Base-by-base conservation (phyloP, 2,329 filamentous ascomycete species). In the Pyrenophora tritici-repentis region DNA sequence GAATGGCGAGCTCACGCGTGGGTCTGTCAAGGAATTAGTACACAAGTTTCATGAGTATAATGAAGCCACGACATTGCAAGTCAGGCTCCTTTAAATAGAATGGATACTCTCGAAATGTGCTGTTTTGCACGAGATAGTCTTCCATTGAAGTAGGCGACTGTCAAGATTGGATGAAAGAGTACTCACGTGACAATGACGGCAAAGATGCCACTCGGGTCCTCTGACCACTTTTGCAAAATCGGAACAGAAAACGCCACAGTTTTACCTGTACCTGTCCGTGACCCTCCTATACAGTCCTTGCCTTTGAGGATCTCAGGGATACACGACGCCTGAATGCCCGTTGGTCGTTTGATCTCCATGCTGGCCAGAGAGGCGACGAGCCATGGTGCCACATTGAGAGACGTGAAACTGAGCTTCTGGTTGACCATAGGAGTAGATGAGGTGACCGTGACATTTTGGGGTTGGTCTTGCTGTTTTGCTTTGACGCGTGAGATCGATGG, bases 211-310 rank as follows among this genome's bases (percentile, higher is more conserved):
- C 88, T 87, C 1, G 94, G 94, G 76, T 99, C 92, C 68, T 91
- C 84, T 2, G 93, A 86, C 91, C 92, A 97, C 73, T 88, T 88
- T 72, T 97, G 93, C 57, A 99, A 78, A 53, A 99, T 96, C 0
- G 94, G 94, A 8, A 92, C 91, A 1, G 93, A 90, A 74, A 99
- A 99, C 1, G 94, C 92, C 36, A 97, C 87, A 3, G 94, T 99
- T 78, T 99, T 99, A 76, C 94, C 94, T 10, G 93, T 97, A 79
- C 94, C 94, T 0, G 94, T 99, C 56, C 91, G 83, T 68, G 90
- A 96, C 32, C 92, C 92, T 68, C 94, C 94, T 63, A 99, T 97
- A 70, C 68, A 97, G 75, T 99, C 92, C 63, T 89, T 83, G 5
- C 94, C 94, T 63, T 90, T 87, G 29, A 99, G 74, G 53, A 97